Evolutionary conservation across 495 filamentous ascomycete species (phyloP).

Genomic region (Choiromyces venosus): DNA sequence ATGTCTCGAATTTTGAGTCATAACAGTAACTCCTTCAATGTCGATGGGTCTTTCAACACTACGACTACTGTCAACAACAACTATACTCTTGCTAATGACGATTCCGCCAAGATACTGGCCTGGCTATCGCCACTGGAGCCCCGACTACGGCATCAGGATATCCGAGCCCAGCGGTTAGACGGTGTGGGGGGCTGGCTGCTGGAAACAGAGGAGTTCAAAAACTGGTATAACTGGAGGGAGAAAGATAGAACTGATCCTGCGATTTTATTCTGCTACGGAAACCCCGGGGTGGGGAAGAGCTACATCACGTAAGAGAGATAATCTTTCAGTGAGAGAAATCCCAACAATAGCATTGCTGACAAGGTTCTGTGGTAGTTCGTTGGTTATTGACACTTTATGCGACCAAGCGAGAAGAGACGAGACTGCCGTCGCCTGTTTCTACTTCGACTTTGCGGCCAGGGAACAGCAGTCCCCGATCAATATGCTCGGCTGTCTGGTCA

Average conservation of each 20-base stretch:
- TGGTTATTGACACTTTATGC: not conserved
- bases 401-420: not conserved
- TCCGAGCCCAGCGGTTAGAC: not conserved
- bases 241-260: not conserved
- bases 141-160: not conserved
- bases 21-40: not conserved
- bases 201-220: not conserved
- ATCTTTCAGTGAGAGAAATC: not conserved
- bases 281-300: not conserved
- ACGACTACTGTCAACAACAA: too few species aligned
- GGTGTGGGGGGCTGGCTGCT: not conserved
- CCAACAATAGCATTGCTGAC: not conserved
- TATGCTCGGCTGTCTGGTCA: not conserved
- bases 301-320: not conserved
- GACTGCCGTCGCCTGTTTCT: not conserved
- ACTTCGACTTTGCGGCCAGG: not conserved
- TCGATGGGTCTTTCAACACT: not conserved
- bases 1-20: slow-evolving; percentile 3
- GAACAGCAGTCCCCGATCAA: not conserved
- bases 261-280: not conserved
- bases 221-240: not conserved
- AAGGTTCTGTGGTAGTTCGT: not conserved
- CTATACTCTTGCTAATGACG: not conserved
- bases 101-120: not conserved
- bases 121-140: not conserved